phyloP scores from a whole-genome alignment of 2,329 filamentous ascomycete species.

The Penicillium hordei region DNA sequence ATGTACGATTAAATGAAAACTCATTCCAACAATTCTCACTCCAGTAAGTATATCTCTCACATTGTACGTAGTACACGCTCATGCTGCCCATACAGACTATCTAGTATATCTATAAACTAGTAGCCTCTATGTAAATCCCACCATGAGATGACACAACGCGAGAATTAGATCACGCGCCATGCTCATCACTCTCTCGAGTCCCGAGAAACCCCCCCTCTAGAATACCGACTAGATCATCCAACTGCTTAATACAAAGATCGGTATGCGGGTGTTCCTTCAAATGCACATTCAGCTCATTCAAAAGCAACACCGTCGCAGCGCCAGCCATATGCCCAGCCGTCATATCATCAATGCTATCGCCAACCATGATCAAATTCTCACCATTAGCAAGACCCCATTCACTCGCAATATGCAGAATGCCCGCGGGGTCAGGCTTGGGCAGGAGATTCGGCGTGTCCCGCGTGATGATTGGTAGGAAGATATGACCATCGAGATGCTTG shows the following conservation, averaged over 20 bases:
- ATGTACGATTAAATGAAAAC: background rate
- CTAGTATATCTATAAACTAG: background rate
- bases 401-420: slow-evolving; percentile 80
- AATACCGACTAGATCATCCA: slow-evolving; percentile 75
- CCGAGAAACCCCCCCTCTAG: slow-evolving; percentile 74
- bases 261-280: slow-evolving; percentile 72
- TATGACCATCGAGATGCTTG: slow-evolving; percentile 68
- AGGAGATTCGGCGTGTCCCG: slow-evolving; percentile 65
- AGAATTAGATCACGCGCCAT: background rate
- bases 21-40: background rate
- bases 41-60: background rate
- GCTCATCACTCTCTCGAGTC: slow-evolving; percentile 22
- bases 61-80: background rate
- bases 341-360: slow-evolving; percentile 90
- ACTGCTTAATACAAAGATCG: slow-evolving; percentile 66
- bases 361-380: slow-evolving; percentile 49
- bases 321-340: slow-evolving; percentile 79
- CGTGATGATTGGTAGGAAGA: slow-evolving; percentile 78
- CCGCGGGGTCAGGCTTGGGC: slow-evolving; percentile 85
- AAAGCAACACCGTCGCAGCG: slow-evolving; percentile 83
- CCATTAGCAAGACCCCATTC: slow-evolving; percentile 65
- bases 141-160: background rate
- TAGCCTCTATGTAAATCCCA: background rate
- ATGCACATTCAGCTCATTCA: slow-evolving; percentile 75
- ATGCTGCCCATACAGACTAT: background rate